Percentiles rank a stretch among this genome's conserved stretches.
Conservation (phyloP, 495 filamentous ascomycete genomes). For the Antarctomyces pellizariae region DNA sequence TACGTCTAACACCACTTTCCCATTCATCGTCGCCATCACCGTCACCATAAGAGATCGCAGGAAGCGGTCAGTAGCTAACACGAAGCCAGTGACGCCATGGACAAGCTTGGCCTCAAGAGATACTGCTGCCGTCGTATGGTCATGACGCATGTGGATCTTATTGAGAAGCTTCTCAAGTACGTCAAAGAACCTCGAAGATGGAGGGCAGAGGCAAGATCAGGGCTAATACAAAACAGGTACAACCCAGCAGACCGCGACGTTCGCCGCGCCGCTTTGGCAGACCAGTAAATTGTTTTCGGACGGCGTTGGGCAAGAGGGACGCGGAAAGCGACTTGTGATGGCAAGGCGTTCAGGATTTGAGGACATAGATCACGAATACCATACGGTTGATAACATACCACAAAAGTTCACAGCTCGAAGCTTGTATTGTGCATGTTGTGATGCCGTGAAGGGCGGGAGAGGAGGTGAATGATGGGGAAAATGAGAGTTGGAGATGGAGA, state of each 20-base stretch:
- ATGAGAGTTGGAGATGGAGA: too few relatives aligned
- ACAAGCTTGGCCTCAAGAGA: constrained; percentile 71
- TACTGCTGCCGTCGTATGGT: constrained; percentile 98
- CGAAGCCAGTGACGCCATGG: constrained; percentile 59
- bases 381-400: too few relatives aligned
- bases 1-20: constrained; percentile 16
- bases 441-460: too few relatives aligned
- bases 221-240: constrained; percentile 6
- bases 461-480: too few relatives aligned
- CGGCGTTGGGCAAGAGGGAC: too few relatives aligned
- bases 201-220: background rate
- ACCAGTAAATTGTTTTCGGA: too few relatives aligned
- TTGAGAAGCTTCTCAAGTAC: constrained; percentile 93
- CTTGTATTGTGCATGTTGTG: too few relatives aligned
- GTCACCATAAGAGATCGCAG: background rate
- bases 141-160: constrained; percentile 98
- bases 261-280: constrained; percentile 10
- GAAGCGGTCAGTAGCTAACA: constrained; percentile 1
- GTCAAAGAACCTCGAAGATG: constrained; percentile 5
- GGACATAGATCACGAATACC: too few relatives aligned
- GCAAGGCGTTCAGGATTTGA: too few relatives aligned
- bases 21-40: constrained; percentile 4
- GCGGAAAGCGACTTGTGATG: too few relatives aligned
- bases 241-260: constrained; percentile 13
- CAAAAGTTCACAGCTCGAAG: too few relatives aligned